A percentile compares a stretch with the other conserved stretches of the same genome.
Conservation (phyloP, 129 eudicot genomes). For the Centella asiatica region DNA sequence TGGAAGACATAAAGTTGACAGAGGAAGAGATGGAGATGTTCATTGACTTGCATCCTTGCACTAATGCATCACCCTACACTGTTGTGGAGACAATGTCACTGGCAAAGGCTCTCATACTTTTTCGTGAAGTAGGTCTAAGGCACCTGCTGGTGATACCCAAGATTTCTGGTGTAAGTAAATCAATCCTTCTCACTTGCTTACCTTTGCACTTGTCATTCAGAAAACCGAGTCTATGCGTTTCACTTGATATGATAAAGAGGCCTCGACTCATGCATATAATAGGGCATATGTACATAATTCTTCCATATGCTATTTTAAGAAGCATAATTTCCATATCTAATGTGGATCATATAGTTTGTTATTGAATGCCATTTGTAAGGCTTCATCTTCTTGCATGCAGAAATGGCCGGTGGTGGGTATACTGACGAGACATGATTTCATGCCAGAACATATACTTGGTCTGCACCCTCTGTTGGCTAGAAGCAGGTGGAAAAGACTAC, state of each 20-base stretch:
- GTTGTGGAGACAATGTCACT: constrained; percentile 92
- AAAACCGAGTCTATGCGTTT: background rate
- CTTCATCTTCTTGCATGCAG: constrained; percentile 30
- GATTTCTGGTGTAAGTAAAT: constrained; percentile 51
- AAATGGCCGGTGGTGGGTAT: constrained; percentile 81
- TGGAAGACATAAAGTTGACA: constrained; percentile 46
- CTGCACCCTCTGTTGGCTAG: constrained; percentile 56
- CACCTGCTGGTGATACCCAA: constrained; percentile 81
- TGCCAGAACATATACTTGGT: constrained; percentile 79
- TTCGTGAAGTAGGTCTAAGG: constrained; percentile 85
- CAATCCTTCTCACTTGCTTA: constrained; percentile 5
- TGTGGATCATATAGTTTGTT: background rate
- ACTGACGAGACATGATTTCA: constrained; percentile 92
- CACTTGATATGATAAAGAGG: background rate
- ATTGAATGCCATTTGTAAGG: background rate
- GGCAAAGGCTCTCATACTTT: constrained; percentile 81
- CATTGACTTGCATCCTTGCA: constrained; percentile 73
- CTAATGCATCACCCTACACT: constrained; percentile 78
- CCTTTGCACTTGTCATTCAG: background rate
- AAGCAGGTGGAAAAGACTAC: constrained; percentile 68
- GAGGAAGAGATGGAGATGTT: constrained; percentile 90
- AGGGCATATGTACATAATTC: background rate
- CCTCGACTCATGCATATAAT: no score
- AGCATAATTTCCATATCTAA: background rate
- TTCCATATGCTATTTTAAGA: background rate